Evolutionary conservation across 169 alveolate species (phyloP).

Genomic region (Plasmodium berghei): DNA sequence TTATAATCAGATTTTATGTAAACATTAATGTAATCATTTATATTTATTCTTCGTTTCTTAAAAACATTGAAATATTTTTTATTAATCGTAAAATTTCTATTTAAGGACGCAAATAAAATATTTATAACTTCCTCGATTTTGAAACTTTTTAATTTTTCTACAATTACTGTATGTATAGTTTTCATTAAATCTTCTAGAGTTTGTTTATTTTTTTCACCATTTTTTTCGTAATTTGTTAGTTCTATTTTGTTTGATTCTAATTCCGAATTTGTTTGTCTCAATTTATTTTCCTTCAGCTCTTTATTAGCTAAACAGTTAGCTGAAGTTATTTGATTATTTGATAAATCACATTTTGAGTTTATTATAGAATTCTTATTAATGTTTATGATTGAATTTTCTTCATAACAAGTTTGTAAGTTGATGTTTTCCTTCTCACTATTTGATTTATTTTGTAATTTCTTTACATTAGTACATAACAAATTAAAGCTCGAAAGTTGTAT

Average conservation of each 20-base stretch:
- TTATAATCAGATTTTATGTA: slow-evolving; percentile 15
- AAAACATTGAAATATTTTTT: slow-evolving; percentile 39
- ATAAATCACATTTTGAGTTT: neutral
- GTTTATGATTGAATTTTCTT: neutral
- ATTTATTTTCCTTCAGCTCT: neutral
- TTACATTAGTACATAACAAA: neutral
- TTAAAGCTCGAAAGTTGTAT: too few species aligned
- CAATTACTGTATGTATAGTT: slow-evolving; percentile 10
- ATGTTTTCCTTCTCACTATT: neutral
- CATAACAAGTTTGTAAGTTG: neutral
- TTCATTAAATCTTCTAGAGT: neutral
- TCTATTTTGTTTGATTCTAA: neutral
- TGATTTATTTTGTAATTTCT: neutral
- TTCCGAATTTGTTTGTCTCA: neutral
- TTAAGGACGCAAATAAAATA: slow-evolving; percentile 33
- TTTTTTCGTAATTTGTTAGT: neutral
- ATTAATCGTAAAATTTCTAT: slow-evolving; percentile 23
- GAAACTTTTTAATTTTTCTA: slow-evolving; percentile 44
- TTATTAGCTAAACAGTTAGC: neutral
- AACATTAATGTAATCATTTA: slow-evolving; percentile 37
- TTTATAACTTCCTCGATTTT: slow-evolving; percentile 67
- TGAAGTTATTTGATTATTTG: neutral
- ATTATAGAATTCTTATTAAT: neutral
- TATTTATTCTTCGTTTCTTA: slow-evolving; percentile 24
- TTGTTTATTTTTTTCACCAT: neutral